phyloP scores from a whole-genome alignment of 176 grass and related monocot species.

The Lolium rigidum region DNA sequence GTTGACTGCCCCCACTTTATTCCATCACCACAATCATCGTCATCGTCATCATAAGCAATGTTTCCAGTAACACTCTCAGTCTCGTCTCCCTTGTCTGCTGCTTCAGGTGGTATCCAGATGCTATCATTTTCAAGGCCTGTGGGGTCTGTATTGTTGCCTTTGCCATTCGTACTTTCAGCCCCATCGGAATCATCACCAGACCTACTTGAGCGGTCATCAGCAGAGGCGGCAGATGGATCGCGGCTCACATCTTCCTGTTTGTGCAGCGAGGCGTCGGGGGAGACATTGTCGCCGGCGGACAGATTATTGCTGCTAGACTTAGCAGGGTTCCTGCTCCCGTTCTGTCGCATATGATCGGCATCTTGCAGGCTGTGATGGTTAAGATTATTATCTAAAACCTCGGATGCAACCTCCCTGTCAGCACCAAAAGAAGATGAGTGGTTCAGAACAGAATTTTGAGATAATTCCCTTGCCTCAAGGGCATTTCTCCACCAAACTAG shows the following conservation, averaged over 20 bases:
- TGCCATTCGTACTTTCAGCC: slow-evolving; percentile 50
- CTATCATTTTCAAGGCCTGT: slow-evolving; percentile 42
- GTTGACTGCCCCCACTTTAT: slow-evolving; percentile 75
- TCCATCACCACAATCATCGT: slow-evolving; percentile 59
- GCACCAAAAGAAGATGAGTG: neutral
- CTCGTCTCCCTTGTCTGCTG: slow-evolving; percentile 69
- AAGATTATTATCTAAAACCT: slow-evolving; percentile 22
- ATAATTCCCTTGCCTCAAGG: neutral
- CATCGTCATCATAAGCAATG: slow-evolving; percentile 60
- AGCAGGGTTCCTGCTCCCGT: slow-evolving; percentile 16
- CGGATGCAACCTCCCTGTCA: slow-evolving; percentile 43
- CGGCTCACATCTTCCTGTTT: slow-evolving; percentile 27
- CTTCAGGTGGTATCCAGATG: slow-evolving; percentile 81
- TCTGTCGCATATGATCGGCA: slow-evolving; percentile 4
- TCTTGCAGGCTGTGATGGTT: slow-evolving; percentile 18
- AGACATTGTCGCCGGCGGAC: slow-evolving; percentile 27
- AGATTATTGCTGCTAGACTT: slow-evolving; percentile 33
- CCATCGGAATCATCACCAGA: slow-evolving; percentile 56
- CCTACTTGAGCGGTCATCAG: slow-evolving; percentile 51
- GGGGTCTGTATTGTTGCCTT: slow-evolving; percentile 5
- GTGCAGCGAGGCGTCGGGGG: slow-evolving; percentile 31
- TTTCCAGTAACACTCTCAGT: slow-evolving; percentile 40
- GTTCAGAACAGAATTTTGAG: slow-evolving; percentile 14
- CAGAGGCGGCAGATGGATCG: slow-evolving; percentile 22
- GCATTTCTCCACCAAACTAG: neutral